Evolutionary conservation across 2,329 filamentous ascomycete species (phyloP), one percentile per base, ranked within the genome.

Genomic region (Ophiostoma piceae): DNA sequence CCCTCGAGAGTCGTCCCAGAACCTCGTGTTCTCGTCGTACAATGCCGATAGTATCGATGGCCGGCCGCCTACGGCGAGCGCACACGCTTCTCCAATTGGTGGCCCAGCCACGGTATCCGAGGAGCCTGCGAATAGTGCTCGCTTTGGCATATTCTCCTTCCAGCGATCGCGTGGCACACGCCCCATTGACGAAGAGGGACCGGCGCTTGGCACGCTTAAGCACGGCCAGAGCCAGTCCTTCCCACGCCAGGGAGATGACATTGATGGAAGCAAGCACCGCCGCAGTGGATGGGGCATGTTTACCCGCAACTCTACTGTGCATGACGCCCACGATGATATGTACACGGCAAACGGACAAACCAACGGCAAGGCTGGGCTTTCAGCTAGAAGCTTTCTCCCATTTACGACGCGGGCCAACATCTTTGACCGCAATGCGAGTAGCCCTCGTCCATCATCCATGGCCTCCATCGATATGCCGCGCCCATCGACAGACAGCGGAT

Each of bases 401-500:
- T 84, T 84, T 71, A 81, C 83, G 65, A 81, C 83, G 1, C 85
- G 84, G 67, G 80, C 80, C 69, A 68, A 37, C 37, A 77, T 82
- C 11, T 81, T 83, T 66, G 83, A 88, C 22, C 81, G 84, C 51
- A 85, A 88, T 60, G 80, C 83, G 2, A 82, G 83, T 76, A 84
- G 84, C 76, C 89, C 91, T 1, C 83, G 90, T 22, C 90, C 91
- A 14, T 82, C 86, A 1, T 91, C 89, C 1, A 89, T 90, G 71
- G 86, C 87, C 16, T 91, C 89, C 0, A 84, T 84, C 5, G 90
- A 92, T 71, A 82, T 94, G 68, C 90, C 91, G 1, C 85, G 92
- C 66, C 92, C 92, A 6, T 94, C 91, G 0, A 91, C 90, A 1
- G 92, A 95, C 72, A 92, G 89, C 72, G 86, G 88, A 66, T 90